These are phyloP conservation scores for Brettanomyces anomalus DNA, from an alignment of 805 yeast genomes.

Conservation along the genomic window DNA sequence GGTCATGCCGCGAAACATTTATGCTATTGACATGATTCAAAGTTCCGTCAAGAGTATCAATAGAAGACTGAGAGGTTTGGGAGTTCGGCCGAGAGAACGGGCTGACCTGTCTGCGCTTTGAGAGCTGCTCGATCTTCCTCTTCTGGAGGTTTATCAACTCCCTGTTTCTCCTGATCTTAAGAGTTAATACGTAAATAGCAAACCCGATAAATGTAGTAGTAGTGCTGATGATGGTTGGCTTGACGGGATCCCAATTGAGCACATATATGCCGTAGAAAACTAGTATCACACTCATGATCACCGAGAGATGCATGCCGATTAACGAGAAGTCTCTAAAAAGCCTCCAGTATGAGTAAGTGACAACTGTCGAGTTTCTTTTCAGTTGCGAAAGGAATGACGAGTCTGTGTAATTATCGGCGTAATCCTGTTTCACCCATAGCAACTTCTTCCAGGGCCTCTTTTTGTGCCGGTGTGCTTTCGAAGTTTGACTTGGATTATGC, in stretches of 20 bases:
- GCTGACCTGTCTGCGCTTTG: constrained; percentile 4
- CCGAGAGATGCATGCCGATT: constrained; percentile 56
- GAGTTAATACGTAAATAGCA: constrained; percentile 22
- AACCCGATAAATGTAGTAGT: constrained; percentile 29
- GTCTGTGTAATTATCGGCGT: constrained; percentile 89
- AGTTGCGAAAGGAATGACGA: constrained; percentile 71
- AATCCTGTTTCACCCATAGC: constrained; percentile 76
- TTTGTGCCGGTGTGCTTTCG: not conserved
- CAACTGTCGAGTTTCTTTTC: constrained; percentile 67
- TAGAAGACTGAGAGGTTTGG: not conserved
- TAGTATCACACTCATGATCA: constrained; percentile 53
- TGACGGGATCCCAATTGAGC: constrained; percentile 39
- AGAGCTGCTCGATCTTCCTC: constrained; percentile 20
- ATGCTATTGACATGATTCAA: too few species aligned
- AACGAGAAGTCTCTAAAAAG: constrained; percentile 66
- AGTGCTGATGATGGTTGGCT: constrained; percentile 30
- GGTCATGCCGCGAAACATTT: not conserved
- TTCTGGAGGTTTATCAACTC: constrained; percentile 23
- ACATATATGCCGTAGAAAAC: constrained; percentile 58
- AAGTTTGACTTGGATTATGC: not conserved
- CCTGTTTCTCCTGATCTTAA: constrained; percentile 21
- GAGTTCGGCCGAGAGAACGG: not conserved
- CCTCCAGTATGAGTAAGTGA: constrained; percentile 51
- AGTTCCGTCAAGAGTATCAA: not conserved
- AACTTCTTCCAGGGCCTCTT: constrained; percentile 66